phyloP scores from a whole-genome alignment of 305 asterid genomes.

The Solanum hybrid region DNA sequence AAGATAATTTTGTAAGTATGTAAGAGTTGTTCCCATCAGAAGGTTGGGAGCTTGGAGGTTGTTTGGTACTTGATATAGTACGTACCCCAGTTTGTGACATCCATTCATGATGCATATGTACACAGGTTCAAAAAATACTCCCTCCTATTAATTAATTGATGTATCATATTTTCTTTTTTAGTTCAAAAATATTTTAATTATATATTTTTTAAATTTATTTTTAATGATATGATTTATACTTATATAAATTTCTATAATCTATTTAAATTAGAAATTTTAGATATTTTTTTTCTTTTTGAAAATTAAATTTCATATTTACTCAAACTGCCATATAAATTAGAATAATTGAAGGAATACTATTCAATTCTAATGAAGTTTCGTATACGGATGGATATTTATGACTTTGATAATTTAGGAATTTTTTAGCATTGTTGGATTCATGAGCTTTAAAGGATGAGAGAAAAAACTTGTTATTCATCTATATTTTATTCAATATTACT shows the following conservation, averaged over 20 bases:
- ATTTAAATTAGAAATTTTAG: too few relatives aligned
- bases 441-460: background rate
- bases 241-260: too few relatives aligned
- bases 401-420: background rate
- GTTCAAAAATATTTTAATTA: background rate
- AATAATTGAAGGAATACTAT: too few relatives aligned
- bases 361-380: too few relatives aligned
- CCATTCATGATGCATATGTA: background rate
- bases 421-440: background rate
- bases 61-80: background rate
- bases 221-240: too few relatives aligned
- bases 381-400: background rate
- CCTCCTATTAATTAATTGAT: background rate
- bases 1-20: background rate
- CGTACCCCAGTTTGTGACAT: conserved; percentile 1
- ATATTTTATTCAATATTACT: background rate
- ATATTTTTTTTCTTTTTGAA: too few relatives aligned
- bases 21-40: background rate
- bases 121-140: background rate
- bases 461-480: too few relatives aligned
- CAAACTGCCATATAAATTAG: background rate
- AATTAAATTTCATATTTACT: too few relatives aligned
- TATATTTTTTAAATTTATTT: background rate
- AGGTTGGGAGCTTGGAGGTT: conserved; percentile 4
- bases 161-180: background rate